phyloP scores from a whole-genome alignment of 352 stramenopile species.

The Pythium monospermum region DNA sequence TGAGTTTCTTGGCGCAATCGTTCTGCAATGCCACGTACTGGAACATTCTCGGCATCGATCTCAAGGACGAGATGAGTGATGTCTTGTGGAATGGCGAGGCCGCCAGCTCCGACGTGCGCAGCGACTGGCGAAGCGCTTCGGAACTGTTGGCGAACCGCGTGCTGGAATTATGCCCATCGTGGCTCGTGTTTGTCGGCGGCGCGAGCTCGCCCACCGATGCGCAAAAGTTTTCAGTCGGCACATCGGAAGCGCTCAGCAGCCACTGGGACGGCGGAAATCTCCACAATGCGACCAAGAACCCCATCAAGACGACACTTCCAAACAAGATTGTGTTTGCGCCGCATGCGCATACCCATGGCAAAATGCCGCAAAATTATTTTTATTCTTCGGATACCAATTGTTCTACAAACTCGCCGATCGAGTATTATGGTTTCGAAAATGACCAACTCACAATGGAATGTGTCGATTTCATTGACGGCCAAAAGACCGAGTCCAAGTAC shows the following conservation, averaged over 20 bases:
- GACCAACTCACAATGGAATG: conserved; percentile 27
- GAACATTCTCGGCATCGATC: conserved; percentile 64
- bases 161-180: conserved; percentile 46
- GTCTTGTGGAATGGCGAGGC: conserved; percentile 27
- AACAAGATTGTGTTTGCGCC: conserved; percentile 71
- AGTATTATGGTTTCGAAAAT: conserved; percentile 20
- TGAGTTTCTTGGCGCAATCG: conserved; percentile 34
- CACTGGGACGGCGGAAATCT: conserved; percentile 66
- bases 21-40: conserved; percentile 54
- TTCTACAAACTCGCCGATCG: conserved; percentile 19
- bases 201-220: conserved; percentile 36
- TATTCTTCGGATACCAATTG: conserved; percentile 42
- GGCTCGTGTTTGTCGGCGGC: conserved; percentile 57
- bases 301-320: conserved; percentile 29
- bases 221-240: conserved; percentile 33
- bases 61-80: conserved; percentile 53
- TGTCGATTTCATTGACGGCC: conserved; percentile 38
- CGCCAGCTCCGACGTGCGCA: conserved; percentile 25
- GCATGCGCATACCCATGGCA: conserved; percentile 51
- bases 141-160: conserved; percentile 36
- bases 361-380: conserved; percentile 58
- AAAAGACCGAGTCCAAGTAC: conserved; percentile 29
- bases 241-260: conserved; percentile 27
- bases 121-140: conserved; percentile 39
- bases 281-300: conserved; percentile 46